Evolutionary conservation across 192 early-diverging fungal genomes (phyloP).

Genomic region (Coemansia sp.): DNA sequence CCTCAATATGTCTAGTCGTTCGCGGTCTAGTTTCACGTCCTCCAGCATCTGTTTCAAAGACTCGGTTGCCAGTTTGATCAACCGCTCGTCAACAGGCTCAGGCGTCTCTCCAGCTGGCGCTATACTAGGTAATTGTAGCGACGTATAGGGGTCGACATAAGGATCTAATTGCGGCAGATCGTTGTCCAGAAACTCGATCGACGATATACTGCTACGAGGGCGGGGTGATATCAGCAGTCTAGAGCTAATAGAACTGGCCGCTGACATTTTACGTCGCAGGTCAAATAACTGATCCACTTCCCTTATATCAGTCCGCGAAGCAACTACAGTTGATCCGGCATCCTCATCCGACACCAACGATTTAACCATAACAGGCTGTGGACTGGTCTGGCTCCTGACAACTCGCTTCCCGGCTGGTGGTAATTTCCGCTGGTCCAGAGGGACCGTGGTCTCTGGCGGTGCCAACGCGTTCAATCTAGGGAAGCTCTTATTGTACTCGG

Average conservation of each 20-base stretch:
- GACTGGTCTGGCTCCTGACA: not conserved
- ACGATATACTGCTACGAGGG: not conserved
- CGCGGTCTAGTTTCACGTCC: slow-evolving; percentile 31
- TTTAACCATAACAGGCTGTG: not conserved
- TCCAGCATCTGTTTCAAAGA: slow-evolving; percentile 22
- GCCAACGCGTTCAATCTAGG: slow-evolving; percentile 10
- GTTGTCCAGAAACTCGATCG: slow-evolving; percentile 17
- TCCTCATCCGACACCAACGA: slow-evolving; percentile 10
- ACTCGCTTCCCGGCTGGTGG: not conserved
- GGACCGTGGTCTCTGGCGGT: slow-evolving; percentile 26
- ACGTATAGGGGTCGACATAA: slow-evolving; percentile 39
- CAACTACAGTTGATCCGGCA: slow-evolving; percentile 13
- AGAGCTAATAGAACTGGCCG: not conserved
- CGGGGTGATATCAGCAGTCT: not conserved
- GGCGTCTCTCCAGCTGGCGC: not conserved
- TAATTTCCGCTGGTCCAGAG: not conserved
- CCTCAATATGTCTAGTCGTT: slow-evolving; percentile 35
- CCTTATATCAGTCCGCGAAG: not conserved
- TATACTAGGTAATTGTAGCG: slow-evolving; percentile 13
- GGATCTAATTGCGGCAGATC: slow-evolving; percentile 5
- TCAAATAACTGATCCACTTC: not conserved
- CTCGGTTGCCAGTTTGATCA: slow-evolving; percentile 13
- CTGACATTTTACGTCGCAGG: not conserved
- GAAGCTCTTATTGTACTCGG: not conserved
- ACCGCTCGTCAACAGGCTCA: slow-evolving; percentile 6